These are phyloP conservation scores for Coprinellus micaceus DNA, from an alignment of 768 basidiomycete species.

Conservation along the genomic window DNA sequence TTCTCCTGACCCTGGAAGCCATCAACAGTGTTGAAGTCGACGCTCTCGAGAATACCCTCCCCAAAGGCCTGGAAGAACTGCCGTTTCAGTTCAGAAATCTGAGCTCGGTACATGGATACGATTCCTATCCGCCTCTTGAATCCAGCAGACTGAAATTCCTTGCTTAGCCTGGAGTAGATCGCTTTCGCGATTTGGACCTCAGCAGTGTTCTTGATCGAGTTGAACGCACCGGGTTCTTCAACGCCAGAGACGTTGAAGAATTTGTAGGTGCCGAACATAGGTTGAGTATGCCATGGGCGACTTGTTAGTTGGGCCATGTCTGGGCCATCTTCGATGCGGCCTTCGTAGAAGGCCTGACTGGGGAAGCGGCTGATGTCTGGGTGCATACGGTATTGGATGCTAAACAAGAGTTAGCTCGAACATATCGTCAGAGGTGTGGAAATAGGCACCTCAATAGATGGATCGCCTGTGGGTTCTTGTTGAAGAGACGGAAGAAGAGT, in stretches of 20 bases:
- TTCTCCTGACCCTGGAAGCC: conserved; percentile 99
- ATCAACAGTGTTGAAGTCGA: conserved; percentile 97
- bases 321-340: conserved; percentile 79
- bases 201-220: conserved; percentile 70
- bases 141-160: conserved; percentile 54
- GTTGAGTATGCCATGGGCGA: conserved; percentile 80
- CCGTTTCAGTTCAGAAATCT: conserved; percentile 69
- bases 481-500: conserved; percentile 88
- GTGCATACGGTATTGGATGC: conserved; percentile 99
- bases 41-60: conserved; percentile 55
- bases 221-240: conserved; percentile 58
- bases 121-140: conserved; percentile 48
- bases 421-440: not conserved
- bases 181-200: conserved; percentile 77
- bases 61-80: conserved; percentile 74
- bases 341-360: conserved; percentile 82
- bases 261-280: conserved; percentile 79
- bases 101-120: conserved; percentile 94
- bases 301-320: conserved; percentile 79
- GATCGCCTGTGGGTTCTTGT: conserved; percentile 73
- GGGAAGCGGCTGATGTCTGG: conserved; percentile 91
- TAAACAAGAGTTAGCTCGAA: conserved; percentile 26
- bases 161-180: conserved; percentile 67
- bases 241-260: conserved; percentile 82
- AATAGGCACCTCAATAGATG: conserved; percentile 77